Base-by-base conservation (phyloP, 148 eudicot species). In the Nepenthes mirabilis region DNA sequence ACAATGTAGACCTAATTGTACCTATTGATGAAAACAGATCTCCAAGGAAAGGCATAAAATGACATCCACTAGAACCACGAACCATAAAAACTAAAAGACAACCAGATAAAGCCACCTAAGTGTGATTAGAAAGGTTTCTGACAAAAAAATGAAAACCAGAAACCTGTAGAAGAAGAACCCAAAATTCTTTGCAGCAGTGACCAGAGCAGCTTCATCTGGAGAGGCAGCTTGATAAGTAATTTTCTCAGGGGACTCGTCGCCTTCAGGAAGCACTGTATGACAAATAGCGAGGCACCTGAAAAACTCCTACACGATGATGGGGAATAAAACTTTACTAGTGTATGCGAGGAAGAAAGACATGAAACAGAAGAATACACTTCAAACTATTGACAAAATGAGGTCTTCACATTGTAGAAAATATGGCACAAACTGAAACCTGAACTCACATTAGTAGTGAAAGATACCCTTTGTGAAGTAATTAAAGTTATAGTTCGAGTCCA, bases 221-320 rank as follows among this genome's bases (percentile, higher is more conserved):
- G 99, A 93, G 70, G 99, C 89, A 55, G 99, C 99, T 82, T 93
- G 99, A 75, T 93, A 93, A 33, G 67, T 65, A 58, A 89, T 81
- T 76, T 79, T 88, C 72, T 93, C 99, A 43, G 87, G 96, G 72
- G 91, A 70, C 70, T 88, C 96, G 36, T 93, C 96, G 67, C 99
- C 99, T 83, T 93, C 99, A 59, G 95, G 96, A 69, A 93, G 91
- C 62, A 93, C 99, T 33, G 96, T 93, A 63, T 93, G 99, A 70
- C 99, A 93, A 59, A 93, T 88, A 32, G 96, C 99, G 68, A 93
- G 95, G 77, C 99, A 93, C 79, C 91, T 93, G 73, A 93, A 88
- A 80, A 93, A 88, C 78, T 88, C 99, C 96, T 88, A 76, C 36
- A 75, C 58, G 51, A 65, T 52, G 52, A 49, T 52, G 9, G 34